A percentile compares a stretch with the other conserved stretches of the same genome.
These are phyloP conservation scores for Delitschia confertaspora DNA, from an alignment of 495 filamentous ascomycete genomes.

Conservation along the genomic window DNA sequence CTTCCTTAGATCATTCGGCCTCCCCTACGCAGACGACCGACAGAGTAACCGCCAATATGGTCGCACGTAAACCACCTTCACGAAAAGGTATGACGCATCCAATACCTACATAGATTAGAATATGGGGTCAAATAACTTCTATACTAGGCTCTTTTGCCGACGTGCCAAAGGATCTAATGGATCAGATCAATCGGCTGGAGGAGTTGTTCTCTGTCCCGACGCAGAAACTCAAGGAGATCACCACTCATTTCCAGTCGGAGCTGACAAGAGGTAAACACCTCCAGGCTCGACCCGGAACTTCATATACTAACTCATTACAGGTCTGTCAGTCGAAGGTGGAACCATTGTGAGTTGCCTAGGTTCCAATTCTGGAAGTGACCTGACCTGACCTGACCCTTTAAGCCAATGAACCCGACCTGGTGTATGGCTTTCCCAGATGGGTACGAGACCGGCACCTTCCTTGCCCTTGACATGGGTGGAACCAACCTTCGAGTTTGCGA, in stretches of 20 bases:
- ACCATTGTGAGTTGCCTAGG: slow-evolving; percentile 63
- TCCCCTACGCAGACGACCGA: neutral
- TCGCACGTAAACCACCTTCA: slow-evolving; percentile 19
- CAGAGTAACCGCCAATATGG: slow-evolving; percentile 10
- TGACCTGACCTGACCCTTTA: slow-evolving; percentile 7
- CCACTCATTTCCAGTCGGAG: slow-evolving; percentile 79
- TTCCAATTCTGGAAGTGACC: slow-evolving; percentile 4
- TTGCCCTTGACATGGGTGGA: slow-evolving; percentile 96
- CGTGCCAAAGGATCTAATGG: slow-evolving; percentile 73
- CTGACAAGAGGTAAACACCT: slow-evolving; percentile 67
- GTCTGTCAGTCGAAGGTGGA: slow-evolving; percentile 77
- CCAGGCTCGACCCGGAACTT: neutral
- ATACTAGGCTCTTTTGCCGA: slow-evolving; percentile 62
- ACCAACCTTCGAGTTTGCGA: slow-evolving; percentile 98
- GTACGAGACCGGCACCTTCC: slow-evolving; percentile 78
- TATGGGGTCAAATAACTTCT: slow-evolving; percentile 20
- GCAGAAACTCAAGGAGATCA: slow-evolving; percentile 78
- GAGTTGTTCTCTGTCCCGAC: slow-evolving; percentile 72
- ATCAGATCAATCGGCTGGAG: slow-evolving; percentile 80
- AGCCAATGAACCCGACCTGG: slow-evolving; percentile 99
- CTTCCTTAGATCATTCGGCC: neutral
- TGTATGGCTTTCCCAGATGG: slow-evolving; percentile 90
- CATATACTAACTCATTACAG: slow-evolving; percentile 35
- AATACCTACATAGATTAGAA: neutral
- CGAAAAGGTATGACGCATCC: slow-evolving; percentile 20